These are phyloP conservation scores for Mycena indigotica DNA, from an alignment of 768 basidiomycete genomes.

Conservation along the genomic window DNA sequence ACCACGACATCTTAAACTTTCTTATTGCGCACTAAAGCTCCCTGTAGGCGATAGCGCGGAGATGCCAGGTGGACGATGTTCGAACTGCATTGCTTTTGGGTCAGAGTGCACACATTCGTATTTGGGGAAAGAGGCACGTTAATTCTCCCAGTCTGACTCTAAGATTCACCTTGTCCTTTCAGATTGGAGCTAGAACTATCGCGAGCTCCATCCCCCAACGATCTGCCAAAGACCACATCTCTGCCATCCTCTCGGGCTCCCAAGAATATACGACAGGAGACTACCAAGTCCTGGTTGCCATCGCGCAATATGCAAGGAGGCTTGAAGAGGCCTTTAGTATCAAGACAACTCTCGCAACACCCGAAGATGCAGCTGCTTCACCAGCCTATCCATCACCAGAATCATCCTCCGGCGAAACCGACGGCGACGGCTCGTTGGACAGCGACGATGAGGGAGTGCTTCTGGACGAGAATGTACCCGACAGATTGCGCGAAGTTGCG, in stretches of 20 bases:
- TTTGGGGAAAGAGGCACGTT: conserved; percentile 27
- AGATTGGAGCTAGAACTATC: neutral
- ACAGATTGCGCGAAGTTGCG: conserved; percentile 4
- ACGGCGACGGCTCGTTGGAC: neutral
- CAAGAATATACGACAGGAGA: conserved; percentile 24
- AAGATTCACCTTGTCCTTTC: neutral
- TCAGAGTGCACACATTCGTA: conserved; percentile 42
- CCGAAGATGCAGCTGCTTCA: neutral
- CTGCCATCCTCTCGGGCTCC: conserved; percentile 24
- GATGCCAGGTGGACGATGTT: conserved; percentile 40
- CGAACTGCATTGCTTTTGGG: conserved; percentile 41
- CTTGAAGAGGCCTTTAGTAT: conserved; percentile 14
- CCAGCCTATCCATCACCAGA: neutral
- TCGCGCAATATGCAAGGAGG: conserved; percentile 14
- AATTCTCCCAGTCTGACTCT: neutral
- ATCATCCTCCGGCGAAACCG: neutral
- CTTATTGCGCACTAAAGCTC: neutral
- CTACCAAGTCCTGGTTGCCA: conserved; percentile 14
- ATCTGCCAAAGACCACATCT: conserved; percentile 10
- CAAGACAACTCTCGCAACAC: neutral
- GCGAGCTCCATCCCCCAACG: neutral
- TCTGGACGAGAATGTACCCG: conserved; percentile 4
- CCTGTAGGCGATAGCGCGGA: conserved; percentile 46
- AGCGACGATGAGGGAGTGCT: conserved; percentile 15
- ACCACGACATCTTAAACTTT: conserved; percentile 28